Percentiles rank a stretch among this genome's conserved stretches.
These are phyloP conservation scores for Pythium vanterpoolii DNA, from an alignment of 352 stramenopile species.

Conservation along the genomic window DNA sequence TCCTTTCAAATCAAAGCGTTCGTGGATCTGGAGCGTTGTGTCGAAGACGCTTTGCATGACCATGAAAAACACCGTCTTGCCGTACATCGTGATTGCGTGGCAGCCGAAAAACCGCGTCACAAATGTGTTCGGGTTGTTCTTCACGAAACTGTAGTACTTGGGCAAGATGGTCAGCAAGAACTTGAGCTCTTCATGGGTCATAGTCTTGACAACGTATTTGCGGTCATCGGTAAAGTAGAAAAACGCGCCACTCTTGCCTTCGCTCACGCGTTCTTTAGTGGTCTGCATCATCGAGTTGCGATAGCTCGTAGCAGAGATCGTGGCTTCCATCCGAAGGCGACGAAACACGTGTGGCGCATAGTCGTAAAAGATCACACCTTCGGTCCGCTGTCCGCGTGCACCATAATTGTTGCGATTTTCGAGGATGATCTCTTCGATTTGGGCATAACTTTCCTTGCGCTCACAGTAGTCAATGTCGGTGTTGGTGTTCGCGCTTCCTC, in stretches of 20 bases:
- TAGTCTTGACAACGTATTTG: conserved; percentile 84
- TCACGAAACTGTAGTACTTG: conserved; percentile 67
- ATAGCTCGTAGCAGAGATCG: conserved; percentile 62
- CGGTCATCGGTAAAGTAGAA: conserved; percentile 84
- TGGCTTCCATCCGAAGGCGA: conserved; percentile 55
- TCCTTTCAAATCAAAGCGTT: conserved; percentile 81
- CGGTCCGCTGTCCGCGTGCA: conserved; percentile 30
- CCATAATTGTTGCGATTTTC: conserved; percentile 61
- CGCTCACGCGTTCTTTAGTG: conserved; percentile 74
- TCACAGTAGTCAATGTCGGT: conserved; percentile 43
- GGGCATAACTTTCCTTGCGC: conserved; percentile 65
- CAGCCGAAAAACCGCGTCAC: conserved; percentile 80
- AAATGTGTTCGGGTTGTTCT: conserved; percentile 67
- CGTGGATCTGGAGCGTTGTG: conserved; percentile 73
- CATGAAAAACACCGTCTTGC: conserved; percentile 83
- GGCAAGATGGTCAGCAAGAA: conserved; percentile 73
- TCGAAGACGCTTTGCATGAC: conserved; percentile 86
- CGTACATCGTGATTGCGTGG: conserved; percentile 82
- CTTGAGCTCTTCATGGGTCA: conserved; percentile 69
- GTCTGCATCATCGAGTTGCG: conserved; percentile 65
- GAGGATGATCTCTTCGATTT: conserved; percentile 73
- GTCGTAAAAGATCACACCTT: conserved; percentile 77
- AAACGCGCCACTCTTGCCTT: conserved; percentile 80
- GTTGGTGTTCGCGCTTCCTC: conserved; percentile 11
- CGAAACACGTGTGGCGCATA: conserved; percentile 81